These are phyloP conservation scores for Isoetes taiwanensis DNA, from an alignment of 75 land plant species.

Conservation along the genomic window DNA sequence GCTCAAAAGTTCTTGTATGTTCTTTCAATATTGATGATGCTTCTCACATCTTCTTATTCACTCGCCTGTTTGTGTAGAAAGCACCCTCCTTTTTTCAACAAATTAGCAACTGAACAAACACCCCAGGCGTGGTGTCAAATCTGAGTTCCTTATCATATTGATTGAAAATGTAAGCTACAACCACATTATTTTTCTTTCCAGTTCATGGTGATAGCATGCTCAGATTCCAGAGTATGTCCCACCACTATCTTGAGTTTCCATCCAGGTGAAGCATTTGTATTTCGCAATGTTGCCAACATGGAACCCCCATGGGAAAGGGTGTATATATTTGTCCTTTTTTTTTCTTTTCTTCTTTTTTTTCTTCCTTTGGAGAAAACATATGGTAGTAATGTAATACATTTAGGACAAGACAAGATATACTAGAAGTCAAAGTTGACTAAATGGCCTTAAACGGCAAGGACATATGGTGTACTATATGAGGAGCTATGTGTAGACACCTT, in stretches of 20 bases:
- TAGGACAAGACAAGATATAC: too few species aligned
- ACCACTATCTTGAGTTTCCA: conserved; percentile 1
- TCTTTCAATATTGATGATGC: background rate
- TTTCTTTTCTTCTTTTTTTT: too few species aligned
- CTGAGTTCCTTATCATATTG: background rate
- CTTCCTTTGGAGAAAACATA: too few species aligned
- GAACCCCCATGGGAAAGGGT: background rate
- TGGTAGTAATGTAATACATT: too few species aligned
- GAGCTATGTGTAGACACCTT: too few species aligned
- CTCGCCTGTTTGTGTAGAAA: conserved; percentile 39
- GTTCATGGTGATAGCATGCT: background rate
- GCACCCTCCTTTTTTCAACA: conserved; percentile 39
- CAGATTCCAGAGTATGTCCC: conserved; percentile 1
- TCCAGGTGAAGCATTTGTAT: conserved; percentile 1
- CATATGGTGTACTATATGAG: too few species aligned
- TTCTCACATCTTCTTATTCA: too few species aligned
- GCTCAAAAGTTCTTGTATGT: conserved; percentile 10
- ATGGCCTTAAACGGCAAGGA: too few species aligned
- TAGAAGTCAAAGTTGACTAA: too few species aligned
- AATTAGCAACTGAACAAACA: conserved; percentile 60
- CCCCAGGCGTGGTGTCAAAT: conserved; percentile 78
- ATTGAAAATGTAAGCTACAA: background rate
- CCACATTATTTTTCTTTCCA: background rate
- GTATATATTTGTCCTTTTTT: too few species aligned
- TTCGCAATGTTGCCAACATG: conserved; percentile 4